Evolutionary conservation across 148 eudicot genomes (phyloP), one percentile per base, ranked within the genome.

Genomic region (Heliamphora exappendiculata): DNA sequence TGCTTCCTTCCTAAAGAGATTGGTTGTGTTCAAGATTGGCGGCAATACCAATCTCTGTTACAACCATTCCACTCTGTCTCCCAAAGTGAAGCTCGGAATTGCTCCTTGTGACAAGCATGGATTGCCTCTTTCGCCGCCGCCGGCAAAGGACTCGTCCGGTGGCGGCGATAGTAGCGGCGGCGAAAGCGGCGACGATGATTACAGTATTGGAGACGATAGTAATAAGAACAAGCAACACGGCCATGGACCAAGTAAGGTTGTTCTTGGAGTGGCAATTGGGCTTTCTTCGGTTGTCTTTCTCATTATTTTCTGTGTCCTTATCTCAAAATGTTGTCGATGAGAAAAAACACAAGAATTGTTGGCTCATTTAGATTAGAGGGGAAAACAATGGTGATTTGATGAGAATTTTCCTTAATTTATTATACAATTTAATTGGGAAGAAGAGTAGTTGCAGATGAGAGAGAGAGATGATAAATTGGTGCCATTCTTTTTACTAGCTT

Each of bases 241-340:
- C 68, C 85, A 84, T 79, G 97, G 97, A 45, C 92, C 96, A 26
- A 90, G 86, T 78, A 92, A 92, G 91, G 90, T 87, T 82, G 92
- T 92, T 87, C 91, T 94, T 85, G 98, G 96, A 19, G 84, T 91
- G 51, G 89, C 94, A 12, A 89, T 94, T 81, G 97, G 88, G 73
- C 87, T 95, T 72, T 87, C 96, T 13, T 88, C 96, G 5, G 87
- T 89, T 69, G 88, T 92, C n/a, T 92, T 94, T 65, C 84, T 94
- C 47, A 87, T 94, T 34, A 79, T 92, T 50, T 94, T 92, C 84
- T 82, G 89, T 42, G 85, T 95, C 41, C 74, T 91, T 24, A 74
- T 89, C 42, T 88, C 96, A 4, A 95, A 81, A 81, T 89, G 86
- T 49, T 94, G 91, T 81, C 83, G 81, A 81, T 91, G 85, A 90